Base-by-base conservation (phyloP, 108 stramenopile genomes). In the Asterionellopsis glacialis region DNA sequence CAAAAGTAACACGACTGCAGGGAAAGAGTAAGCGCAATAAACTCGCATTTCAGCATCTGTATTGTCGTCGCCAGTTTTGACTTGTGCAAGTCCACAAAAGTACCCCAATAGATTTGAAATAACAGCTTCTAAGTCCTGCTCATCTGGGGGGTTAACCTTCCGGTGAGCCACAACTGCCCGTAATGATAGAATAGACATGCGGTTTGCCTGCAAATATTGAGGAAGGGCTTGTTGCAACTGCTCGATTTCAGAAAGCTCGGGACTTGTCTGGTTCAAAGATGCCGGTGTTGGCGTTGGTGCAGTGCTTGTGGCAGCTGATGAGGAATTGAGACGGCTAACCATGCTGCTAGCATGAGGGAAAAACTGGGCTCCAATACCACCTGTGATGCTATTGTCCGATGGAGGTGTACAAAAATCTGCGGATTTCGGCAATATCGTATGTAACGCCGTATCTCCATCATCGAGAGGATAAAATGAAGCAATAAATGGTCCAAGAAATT, bases 11-110 rank as follows among this genome's bases (percentile, higher is more conserved):
- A 91, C 85, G 10, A 99, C 96, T 12, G 96, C 98, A n/a, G 98
- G 98, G 49, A 96, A 94, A 51, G 74, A 85, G 63, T 96, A 99
- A 0, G 98, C 98, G 51, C 98, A 99, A 49, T 91, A 95, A 10
- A 93, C 87, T 43, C 92, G 62, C 82, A 98, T 88, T 71, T 99
- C 96, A 22, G 90, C 95, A 53, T 95, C 96, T 7, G 77, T 81
- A 42, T 80, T 84, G 45, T 87, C 82, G 28, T 90, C 87, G 11
- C 90, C 85, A 6, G 93, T 88, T 9, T 60, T 75, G 22, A 78
- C 85, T 38, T 57, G 70, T 25, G 94, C 91, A 61, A 97, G 84
- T 42, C 69, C 80, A 45, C 83, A 73, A 63, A 91, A 98, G 51
- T 90, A 91, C 24, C 64, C 70, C 47, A 98, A 66, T 11, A 98